These are phyloP conservation scores for Neotropicomus parvogracilis DNA, from an alignment of 1,284 basidiomycete species.

Conservation along the genomic window DNA sequence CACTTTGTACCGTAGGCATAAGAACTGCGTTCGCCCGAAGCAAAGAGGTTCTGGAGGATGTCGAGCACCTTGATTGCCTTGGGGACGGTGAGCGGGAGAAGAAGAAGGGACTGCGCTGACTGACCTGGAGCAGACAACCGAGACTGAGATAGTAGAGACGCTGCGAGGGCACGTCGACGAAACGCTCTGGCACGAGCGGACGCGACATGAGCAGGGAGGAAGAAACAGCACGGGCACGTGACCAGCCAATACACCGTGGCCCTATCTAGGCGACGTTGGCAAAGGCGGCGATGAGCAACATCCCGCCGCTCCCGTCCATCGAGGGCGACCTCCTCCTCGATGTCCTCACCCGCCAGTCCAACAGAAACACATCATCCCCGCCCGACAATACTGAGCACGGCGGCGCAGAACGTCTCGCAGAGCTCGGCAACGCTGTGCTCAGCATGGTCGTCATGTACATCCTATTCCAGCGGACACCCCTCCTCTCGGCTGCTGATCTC, in stretches of 20 bases:
- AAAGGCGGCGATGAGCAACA: slow-evolving; percentile 29
- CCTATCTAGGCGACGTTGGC: no score
- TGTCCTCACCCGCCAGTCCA: slow-evolving; percentile 44
- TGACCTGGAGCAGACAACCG: slow-evolving; percentile 51
- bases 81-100: slow-evolving; percentile 6
- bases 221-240: slow-evolving; percentile 20
- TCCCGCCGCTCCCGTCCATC: slow-evolving; percentile 39
- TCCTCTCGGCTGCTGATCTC: slow-evolving; percentile 39
- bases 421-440: slow-evolving; percentile 45
- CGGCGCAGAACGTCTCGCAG: slow-evolving; percentile 45
- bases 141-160: slow-evolving; percentile 55
- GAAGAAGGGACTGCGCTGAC: background rate
- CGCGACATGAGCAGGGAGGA: slow-evolving; percentile 15
- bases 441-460: slow-evolving; percentile 43
- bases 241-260: no score
- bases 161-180: slow-evolving; percentile 56
- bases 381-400: slow-evolving; percentile 39
- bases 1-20: slow-evolving; percentile 60
- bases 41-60: slow-evolving; percentile 50
- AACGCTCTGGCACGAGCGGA: slow-evolving; percentile 51
- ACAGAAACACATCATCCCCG: slow-evolving; percentile 13
- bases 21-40: slow-evolving; percentile 38
- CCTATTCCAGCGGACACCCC: slow-evolving; percentile 41
- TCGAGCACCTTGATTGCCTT: slow-evolving; percentile 57
- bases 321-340: slow-evolving; percentile 51